phyloP scores from a whole-genome alignment of 768 basidiomycete species.

The Gloeostereum incarnatum region DNA sequence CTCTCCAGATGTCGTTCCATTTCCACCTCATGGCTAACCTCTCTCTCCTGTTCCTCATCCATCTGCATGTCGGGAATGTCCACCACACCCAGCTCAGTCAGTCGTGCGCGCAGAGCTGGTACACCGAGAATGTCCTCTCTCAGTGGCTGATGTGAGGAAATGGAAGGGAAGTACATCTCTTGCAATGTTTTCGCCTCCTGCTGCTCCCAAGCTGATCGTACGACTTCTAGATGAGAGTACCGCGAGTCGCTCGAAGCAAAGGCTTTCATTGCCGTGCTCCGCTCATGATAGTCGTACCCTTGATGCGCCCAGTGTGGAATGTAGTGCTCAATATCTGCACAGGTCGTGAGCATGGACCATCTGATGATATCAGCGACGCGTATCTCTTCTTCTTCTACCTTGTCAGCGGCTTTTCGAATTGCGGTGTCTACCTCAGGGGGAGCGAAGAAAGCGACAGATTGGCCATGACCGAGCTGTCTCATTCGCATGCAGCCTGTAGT shows the following conservation, averaged over 20 bases:
- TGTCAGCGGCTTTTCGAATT: constrained; percentile 20
- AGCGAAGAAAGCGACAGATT: constrained; percentile 39
- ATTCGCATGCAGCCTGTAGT: constrained; percentile 44
- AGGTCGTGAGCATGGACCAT: constrained; percentile 37
- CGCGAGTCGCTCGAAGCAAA: no score
- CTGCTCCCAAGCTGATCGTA: constrained; percentile 18
- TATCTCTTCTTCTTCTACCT: background rate
- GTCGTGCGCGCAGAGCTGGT: constrained; percentile 8
- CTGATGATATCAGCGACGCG: constrained; percentile 21
- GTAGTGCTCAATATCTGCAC: constrained; percentile 26
- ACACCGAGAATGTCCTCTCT: background rate
- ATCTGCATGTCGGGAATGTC: background rate
- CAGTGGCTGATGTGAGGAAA: background rate
- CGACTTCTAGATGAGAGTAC: no score
- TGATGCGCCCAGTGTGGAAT: constrained; percentile 36
- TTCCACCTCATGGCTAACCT: constrained; percentile 14
- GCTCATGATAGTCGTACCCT: constrained; percentile 19
- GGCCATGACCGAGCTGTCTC: constrained; percentile 36
- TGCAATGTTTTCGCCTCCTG: constrained; percentile 17
- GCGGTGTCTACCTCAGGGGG: constrained; percentile 26
- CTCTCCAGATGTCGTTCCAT: constrained; percentile 12
- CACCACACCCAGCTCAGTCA: constrained; percentile 6
- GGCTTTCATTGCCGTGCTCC: constrained; percentile 12
- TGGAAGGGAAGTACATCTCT: constrained; percentile 13
- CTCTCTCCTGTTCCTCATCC: constrained; percentile 16